Conservation (phyloP, 768 basidiomycete species). For the Gloeophyllum trabeum region DNA sequence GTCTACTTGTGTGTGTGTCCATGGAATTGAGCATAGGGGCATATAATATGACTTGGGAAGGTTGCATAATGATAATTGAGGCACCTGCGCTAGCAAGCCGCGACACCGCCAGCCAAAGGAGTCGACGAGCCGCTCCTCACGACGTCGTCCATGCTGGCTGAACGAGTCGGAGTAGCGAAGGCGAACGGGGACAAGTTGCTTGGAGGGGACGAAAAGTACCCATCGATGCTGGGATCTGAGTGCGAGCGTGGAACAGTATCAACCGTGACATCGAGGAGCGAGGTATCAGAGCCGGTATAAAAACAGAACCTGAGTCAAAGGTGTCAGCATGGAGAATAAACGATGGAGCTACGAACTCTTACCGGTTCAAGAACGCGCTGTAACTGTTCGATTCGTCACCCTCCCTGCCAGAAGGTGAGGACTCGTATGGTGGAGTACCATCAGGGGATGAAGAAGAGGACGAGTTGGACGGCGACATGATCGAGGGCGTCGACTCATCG, state of each 20-base stretch:
- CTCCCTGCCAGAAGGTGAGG: conserved; percentile 4
- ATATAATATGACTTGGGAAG: no score
- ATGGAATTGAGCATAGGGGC: no score
- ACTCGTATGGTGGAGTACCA: neutral
- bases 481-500: conserved; percentile 35
- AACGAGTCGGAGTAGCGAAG: conserved; percentile 15
- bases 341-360: conserved; percentile 17
- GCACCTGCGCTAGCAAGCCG: no score
- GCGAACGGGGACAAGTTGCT: conserved; percentile 10
- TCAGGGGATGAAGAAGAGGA: conserved; percentile 15
- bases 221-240: conserved; percentile 46
- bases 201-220: conserved; percentile 28
- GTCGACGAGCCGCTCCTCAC: conserved; percentile 16
- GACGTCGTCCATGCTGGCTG: conserved; percentile 19
- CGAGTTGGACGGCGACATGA: conserved; percentile 29
- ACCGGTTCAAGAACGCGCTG: conserved; percentile 56
- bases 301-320: conserved; percentile 56
- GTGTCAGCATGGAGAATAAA: neutral
- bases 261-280: conserved; percentile 17
- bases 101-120: conserved; percentile 14
- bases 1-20: no score
- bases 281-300: conserved; percentile 53
- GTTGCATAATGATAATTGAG: no score
- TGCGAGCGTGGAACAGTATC: conserved; percentile 25
- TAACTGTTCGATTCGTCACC: conserved; percentile 26